These are phyloP conservation scores for Eremochloa ophiuroides DNA, from an alignment of 176 grass and related monocot genomes.

Conservation along the genomic window DNA sequence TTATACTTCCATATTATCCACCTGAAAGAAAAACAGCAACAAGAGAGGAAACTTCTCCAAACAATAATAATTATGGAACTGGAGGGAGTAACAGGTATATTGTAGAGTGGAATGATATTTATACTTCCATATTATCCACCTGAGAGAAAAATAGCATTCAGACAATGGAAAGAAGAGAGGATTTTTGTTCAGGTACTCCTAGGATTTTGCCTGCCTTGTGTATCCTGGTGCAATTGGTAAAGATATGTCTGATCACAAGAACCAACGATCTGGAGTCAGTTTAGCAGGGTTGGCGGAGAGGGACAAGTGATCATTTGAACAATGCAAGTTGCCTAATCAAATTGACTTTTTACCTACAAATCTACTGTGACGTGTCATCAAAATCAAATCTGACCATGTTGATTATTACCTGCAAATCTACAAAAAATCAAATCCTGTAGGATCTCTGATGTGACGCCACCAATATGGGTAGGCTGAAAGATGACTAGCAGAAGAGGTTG, in stretches of 20 bases:
- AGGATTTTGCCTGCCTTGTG: neutral
- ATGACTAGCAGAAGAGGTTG: constrained; percentile 36
- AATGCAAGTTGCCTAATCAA: constrained; percentile 42
- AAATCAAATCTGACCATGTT: constrained; percentile 25
- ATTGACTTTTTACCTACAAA: constrained; percentile 38
- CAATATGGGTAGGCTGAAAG: constrained; percentile 7
- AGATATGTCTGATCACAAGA: constrained; percentile 12
- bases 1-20: neutral
- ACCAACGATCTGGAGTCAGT: constrained; percentile 12
- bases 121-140: neutral
- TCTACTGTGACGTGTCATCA: neutral
- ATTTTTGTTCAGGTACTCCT: neutral
- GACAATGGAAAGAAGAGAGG: neutral
- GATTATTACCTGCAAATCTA: constrained; percentile 30
- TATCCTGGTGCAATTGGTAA: constrained; percentile 27
- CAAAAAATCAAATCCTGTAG: constrained; percentile 31
- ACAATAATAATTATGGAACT: neutral
- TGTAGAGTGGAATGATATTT: neutral
- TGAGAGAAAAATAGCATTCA: neutral
- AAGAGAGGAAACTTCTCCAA: too few species aligned
- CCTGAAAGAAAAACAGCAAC: constrained; percentile 6
- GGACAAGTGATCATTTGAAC: constrained; percentile 15
- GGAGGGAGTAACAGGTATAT: neutral
- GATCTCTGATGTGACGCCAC: constrained; percentile 34
- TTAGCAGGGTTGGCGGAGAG: constrained; percentile 18